These are phyloP conservation scores for Corylus heterophylla DNA, from an alignment of 306 rosid genomes.

Conservation along the genomic window DNA sequence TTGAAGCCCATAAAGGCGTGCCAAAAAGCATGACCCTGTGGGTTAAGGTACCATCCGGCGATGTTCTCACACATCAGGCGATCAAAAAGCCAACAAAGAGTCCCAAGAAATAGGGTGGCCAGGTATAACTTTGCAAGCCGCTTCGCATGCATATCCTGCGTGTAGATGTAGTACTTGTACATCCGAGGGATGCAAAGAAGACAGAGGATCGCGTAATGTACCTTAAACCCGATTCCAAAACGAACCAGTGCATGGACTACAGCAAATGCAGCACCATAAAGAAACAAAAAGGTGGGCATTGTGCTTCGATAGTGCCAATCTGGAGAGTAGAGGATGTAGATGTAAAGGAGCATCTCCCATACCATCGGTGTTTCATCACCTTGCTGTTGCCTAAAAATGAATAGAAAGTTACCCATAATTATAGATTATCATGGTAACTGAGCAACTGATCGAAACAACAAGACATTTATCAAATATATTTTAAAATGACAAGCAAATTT, in stretches of 20 bases:
- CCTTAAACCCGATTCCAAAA: constrained; percentile 68
- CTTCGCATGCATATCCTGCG: constrained; percentile 55
- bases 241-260: constrained; percentile 52
- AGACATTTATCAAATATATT: too few relatives aligned
- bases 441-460: neutral
- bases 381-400: constrained; percentile 72
- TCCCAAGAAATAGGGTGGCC: constrained; percentile 59
- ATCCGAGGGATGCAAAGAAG: constrained; percentile 85
- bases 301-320: constrained; percentile 88
- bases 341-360: constrained; percentile 85
- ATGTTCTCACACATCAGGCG: constrained; percentile 62
- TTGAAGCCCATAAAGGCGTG: constrained; percentile 78
- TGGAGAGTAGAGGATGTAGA: constrained; percentile 82
- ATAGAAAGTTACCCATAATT: constrained; percentile 3
- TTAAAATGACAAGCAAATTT: neutral
- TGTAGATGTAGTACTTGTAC: constrained; percentile 83
- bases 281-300: constrained; percentile 79
- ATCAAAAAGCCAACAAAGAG: constrained; percentile 66
- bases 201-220: constrained; percentile 60
- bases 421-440: neutral
- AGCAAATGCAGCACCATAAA: constrained; percentile 70
- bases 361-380: constrained; percentile 90
- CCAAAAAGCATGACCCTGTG: constrained; percentile 89
- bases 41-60: constrained; percentile 57
- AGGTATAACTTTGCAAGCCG: constrained; percentile 55